Conservation (phyloP, 305 asterid species). For the Ilex paraguariensis region DNA sequence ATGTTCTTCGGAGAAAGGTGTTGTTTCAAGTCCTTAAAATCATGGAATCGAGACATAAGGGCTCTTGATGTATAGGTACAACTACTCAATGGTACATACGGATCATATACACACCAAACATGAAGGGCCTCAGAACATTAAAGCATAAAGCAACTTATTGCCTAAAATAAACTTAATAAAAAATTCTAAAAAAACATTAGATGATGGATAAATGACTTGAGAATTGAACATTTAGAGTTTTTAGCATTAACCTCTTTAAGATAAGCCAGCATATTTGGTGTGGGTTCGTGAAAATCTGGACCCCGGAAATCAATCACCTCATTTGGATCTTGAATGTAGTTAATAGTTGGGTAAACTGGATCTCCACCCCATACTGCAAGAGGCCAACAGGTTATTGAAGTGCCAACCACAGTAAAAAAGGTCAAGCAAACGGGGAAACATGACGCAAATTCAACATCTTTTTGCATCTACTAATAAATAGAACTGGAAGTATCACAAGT, state of each 20-base stretch:
- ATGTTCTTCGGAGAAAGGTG: too few species aligned
- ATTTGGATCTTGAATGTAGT: slow-evolving; percentile 94
- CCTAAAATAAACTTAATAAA: not conserved
- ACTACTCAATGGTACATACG: not conserved
- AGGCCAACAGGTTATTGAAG: not conserved
- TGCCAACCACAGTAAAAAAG: not conserved
- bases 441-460: too few species aligned
- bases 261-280: slow-evolving; percentile 83
- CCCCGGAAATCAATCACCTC: slow-evolving; percentile 93
- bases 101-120: not conserved
- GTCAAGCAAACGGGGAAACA: not conserved
- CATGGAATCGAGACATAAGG: too few species aligned
- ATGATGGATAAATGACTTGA: not conserved
- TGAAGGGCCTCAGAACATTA: not conserved
- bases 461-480: too few species aligned
- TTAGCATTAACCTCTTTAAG: slow-evolving; percentile 73
- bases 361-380: slow-evolving; percentile 99
- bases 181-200: not conserved
- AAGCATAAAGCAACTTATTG: not conserved
- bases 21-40: too few species aligned
- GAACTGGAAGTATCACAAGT: not conserved
- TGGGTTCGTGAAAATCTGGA: slow-evolving; percentile 96
- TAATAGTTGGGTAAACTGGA: slow-evolving; percentile 94
- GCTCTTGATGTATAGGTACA: too few species aligned
- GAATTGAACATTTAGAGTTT: not conserved